Evolutionary conservation across 805 yeast species (phyloP), one percentile per base, ranked within the genome.

Genomic region (Lipomyces lipofer): DNA sequence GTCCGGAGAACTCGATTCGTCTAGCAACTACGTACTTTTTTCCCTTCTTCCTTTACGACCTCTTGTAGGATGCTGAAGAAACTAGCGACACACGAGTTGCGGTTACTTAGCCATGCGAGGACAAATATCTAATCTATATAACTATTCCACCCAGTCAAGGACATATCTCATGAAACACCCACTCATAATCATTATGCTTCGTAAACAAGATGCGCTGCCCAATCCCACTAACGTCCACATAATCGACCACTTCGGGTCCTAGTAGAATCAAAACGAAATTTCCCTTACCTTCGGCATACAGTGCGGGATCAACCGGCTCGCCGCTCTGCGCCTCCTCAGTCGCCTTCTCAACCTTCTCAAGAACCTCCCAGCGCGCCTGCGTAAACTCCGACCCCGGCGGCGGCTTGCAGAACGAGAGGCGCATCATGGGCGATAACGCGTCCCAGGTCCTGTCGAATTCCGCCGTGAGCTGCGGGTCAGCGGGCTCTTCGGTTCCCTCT

Each of bases 401-500:
- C 1, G 62, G 62, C 46, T 58, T 58, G 42, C 47, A 25, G 36
- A 58, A 58, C 2, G 53, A 43, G 7, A 58, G 53, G 24, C 47
- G 33, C 62, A 58, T 58, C 3, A 7, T 47, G 7, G 56, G 52
- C 22, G 62, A 58, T 12, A 54, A 36, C 3, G 44, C 29, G 10
- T 47, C 43, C 62, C 62, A 58, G n/a, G 62, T 44, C 28, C 38
- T 47, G 28, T 58, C 10, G 39, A 45, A 58, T 33, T 49, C 59
- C 17, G n/a, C 47, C 29, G 27, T 25, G n/a, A 56, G 12, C 12
- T 45, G 38, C 2, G 27, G 43, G 8, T 28, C 43, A 6, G 59
- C 59, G 3, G 25, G 36, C 25, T 24, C 38, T 30, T 43, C 56
- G 12, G 43, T 25, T n/a, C 45, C 54, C 21, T 29, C n/a, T 15